Evolutionary conservation across 106 monocot species (phyloP).

Genomic region (Dendrobium huoshanense): DNA sequence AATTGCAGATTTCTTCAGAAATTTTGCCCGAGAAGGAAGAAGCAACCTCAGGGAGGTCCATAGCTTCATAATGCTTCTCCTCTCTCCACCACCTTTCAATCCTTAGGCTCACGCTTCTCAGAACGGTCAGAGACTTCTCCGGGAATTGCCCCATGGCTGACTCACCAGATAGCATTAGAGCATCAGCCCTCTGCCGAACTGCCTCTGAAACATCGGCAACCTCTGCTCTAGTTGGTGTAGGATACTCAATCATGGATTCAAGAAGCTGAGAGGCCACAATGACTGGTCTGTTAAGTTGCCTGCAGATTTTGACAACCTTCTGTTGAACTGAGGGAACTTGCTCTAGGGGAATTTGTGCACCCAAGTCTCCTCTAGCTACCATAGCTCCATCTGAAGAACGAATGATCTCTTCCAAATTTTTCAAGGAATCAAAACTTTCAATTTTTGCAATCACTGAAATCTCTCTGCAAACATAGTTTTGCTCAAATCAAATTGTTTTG

Average conservation of each 20-base stretch:
- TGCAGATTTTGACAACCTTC: constrained; percentile 70
- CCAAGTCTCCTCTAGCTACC: constrained; percentile 97
- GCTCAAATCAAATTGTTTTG: too few species aligned
- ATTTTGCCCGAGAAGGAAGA: constrained; percentile 83
- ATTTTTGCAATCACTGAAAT: constrained; percentile 93
- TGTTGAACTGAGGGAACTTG: constrained; percentile 86
- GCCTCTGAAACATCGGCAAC: constrained; percentile 99
- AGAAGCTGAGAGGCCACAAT: constrained; percentile 93
- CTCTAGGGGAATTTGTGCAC: constrained; percentile 93
- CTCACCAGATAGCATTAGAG: constrained; percentile 97
- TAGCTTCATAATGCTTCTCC: constrained; percentile 64
- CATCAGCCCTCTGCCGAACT: constrained; percentile 85
- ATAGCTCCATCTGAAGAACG: constrained; percentile 91
- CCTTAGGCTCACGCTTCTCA: constrained; percentile 82
- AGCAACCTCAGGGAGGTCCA: constrained; percentile 70
- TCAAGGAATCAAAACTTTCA: constrained; percentile 84
- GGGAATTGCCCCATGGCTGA: constrained; percentile 97
- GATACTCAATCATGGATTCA: constrained; percentile 98
- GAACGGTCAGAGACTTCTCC: constrained; percentile 81
- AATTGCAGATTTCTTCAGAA: constrained; percentile 98
- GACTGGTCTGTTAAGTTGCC: constrained; percentile 92
- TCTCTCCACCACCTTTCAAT: constrained; percentile 98
- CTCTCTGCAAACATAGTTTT: constrained; percentile 35
- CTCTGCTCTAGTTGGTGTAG: constrained; percentile 95
- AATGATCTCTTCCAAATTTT: constrained; percentile 82